Conservation (phyloP, 306 rosid genomes). For the peach (Prunus persica) region Prunus_persica_NCBIv2 NC_034010.1:24099501-24100000, state of each 20-base stretch:
- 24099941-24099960: not conserved
- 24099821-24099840: not conserved
- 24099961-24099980: not conserved
- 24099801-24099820: not conserved
- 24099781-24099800: not conserved
- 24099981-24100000: not conserved
- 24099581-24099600: constrained; percentile 43
- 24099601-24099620: constrained; percentile 45
- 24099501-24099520: constrained; percentile 47
- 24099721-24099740: constrained; percentile 45
- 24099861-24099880: not conserved
- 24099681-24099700: constrained; percentile 35
- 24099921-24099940: not conserved
- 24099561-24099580: constrained; percentile 35
- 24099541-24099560: constrained; percentile 26
- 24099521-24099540: constrained; percentile 34
- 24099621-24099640: constrained; percentile 39
- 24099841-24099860: not conserved
- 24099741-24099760: constrained; percentile 33
- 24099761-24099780: not conserved
- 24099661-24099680: constrained; percentile 43
- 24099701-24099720: constrained; percentile 37
- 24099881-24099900: not conserved
- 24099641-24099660: constrained; percentile 46
- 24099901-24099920: not conserved